Evolutionary conservation across 225 moss, liverwort and hornwort genomes (phyloP).

Genomic region (Neckera pumila): DNA sequence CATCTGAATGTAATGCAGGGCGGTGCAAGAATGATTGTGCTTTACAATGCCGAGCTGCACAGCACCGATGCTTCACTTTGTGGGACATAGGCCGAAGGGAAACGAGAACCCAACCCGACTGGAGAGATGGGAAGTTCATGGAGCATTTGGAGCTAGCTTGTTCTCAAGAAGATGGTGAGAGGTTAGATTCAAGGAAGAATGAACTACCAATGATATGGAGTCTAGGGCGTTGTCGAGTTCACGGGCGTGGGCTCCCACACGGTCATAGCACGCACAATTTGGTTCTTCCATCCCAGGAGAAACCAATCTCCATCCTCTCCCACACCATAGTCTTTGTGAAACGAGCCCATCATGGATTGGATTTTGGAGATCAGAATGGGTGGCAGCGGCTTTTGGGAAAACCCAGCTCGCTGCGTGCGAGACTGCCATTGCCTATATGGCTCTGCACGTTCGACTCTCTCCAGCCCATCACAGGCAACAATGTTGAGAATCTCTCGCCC

Average conservation of each 20-base stretch:
- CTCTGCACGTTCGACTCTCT: conserved; percentile 81
- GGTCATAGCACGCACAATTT: conserved; percentile 44
- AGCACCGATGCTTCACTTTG: not conserved
- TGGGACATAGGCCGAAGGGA: conserved; percentile 5
- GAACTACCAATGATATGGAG: not conserved
- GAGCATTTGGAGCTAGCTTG: not conserved
- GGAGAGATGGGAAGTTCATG: not conserved
- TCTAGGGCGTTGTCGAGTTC: not conserved
- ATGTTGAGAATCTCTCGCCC: conserved; percentile 81
- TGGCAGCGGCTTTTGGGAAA: conserved; percentile 38
- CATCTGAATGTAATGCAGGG: not conserved
- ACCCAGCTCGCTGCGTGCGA: conserved; percentile 65
- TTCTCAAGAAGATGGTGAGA: not conserved
- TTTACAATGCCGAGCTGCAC: not conserved
- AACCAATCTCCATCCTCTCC: conserved; percentile 64
- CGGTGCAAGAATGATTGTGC: not conserved
- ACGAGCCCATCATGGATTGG: conserved; percentile 32
- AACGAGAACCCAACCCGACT: not conserved
- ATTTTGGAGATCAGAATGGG: conserved; percentile 16
- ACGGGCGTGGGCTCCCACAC: conserved; percentile 45
- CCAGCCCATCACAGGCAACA: conserved; percentile 75
- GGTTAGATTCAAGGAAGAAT: not conserved
- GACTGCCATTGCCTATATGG: conserved; percentile 82
- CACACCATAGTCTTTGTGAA: conserved; percentile 51
- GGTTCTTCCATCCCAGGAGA: conserved; percentile 73